These are phyloP conservation scores for Madurella mycetomatis DNA, from an alignment of 2,329 filamentous ascomycete species.

Conservation along the genomic window DNA sequence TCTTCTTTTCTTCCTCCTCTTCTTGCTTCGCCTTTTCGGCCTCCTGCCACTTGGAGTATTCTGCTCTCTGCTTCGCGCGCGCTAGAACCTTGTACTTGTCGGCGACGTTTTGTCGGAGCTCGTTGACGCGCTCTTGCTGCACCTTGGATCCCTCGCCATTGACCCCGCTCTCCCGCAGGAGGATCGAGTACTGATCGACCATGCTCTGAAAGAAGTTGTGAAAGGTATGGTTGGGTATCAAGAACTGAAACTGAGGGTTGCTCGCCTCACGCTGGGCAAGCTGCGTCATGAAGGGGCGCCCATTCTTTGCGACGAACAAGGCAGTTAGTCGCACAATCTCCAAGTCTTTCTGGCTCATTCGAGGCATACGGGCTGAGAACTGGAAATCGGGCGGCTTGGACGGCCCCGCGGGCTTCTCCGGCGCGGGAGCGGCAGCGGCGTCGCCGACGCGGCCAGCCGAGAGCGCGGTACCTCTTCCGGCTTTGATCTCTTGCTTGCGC, in stretches of 20 bases:
- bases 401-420: constrained; percentile 73
- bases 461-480: constrained; percentile 74
- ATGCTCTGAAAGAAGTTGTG: constrained; percentile 93
- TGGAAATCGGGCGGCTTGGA: constrained; percentile 81
- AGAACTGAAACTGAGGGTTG: constrained; percentile 94
- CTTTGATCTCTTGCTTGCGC: constrained; percentile 80
- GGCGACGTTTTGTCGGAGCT: constrained; percentile 68
- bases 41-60: constrained; percentile 81
- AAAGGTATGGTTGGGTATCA: constrained; percentile 90
- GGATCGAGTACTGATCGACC: constrained; percentile 86
- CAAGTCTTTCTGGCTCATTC: constrained; percentile 91
- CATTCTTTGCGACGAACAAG: constrained; percentile 88
- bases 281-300: constrained; percentile 84
- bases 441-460: constrained; percentile 71
- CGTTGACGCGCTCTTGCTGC: constrained; percentile 66
- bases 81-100: constrained; percentile 78
- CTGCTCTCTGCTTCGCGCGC: constrained; percentile 77
- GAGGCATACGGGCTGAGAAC: constrained; percentile 95
- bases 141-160: constrained; percentile 63
- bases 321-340: constrained; percentile 72
- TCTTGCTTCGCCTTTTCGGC: constrained; percentile 84
- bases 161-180: constrained; percentile 64
- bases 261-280: constrained; percentile 82
- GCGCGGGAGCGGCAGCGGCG: constrained; percentile 45
- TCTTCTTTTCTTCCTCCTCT: constrained; percentile 79